Conservation (phyloP, 345 rosid species). For the Populus davidiana region DNA sequence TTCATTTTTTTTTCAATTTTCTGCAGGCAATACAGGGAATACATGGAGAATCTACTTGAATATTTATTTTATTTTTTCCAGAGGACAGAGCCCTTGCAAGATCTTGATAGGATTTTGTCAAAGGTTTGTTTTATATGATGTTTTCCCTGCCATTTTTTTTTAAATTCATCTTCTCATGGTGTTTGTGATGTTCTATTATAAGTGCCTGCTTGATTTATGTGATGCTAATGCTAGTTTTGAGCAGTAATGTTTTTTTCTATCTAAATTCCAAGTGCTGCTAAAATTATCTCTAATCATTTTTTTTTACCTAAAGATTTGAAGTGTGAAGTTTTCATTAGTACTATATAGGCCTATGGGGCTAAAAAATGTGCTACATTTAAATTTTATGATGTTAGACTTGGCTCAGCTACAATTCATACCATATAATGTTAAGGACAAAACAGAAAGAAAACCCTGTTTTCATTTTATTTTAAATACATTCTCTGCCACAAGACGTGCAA, state of each 20-base stretch:
- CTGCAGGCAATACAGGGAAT: conserved; percentile 75
- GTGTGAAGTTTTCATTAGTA: no score
- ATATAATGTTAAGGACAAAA: no score
- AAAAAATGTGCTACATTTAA: no score
- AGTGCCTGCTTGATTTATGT: not conserved
- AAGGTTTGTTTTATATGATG: conserved; percentile 44
- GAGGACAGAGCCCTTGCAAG: conserved; percentile 93
- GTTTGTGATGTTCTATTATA: not conserved
- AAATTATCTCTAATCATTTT: not conserved
- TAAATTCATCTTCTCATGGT: not conserved
- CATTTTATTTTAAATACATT: not conserved
- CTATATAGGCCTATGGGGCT: no score
- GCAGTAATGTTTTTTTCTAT: not conserved
- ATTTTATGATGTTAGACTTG: no score
- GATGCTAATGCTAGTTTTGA: no score
- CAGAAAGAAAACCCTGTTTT: not conserved
- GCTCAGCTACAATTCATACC: not conserved
- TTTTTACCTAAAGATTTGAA: no score
- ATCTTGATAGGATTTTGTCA: conserved; percentile 73
- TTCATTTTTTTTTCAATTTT: not conserved
- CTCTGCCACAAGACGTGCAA: not conserved
- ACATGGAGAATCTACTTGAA: conserved; percentile 71
- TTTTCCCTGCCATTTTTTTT: not conserved
- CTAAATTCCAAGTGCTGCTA: not conserved
- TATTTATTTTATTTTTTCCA: conserved; percentile 73